Evolutionary conservation across 768 basidiomycete genomes (phyloP).

Genomic region (Hysterangium stoloniferum): DNA sequence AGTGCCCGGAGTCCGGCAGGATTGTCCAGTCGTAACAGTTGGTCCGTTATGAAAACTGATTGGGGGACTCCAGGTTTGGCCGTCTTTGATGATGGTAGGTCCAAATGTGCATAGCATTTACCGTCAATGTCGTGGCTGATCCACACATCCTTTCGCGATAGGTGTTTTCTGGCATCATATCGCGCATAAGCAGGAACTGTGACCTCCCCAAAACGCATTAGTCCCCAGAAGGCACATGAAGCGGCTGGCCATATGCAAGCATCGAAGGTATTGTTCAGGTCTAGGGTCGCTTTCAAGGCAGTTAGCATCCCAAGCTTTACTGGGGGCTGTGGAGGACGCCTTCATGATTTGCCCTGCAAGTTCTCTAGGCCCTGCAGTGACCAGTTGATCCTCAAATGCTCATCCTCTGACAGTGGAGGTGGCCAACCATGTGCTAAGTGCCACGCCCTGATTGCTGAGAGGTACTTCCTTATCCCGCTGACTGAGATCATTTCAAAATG

Average conservation of each 20-base stretch:
- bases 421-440: constrained; percentile 34
- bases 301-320: constrained; percentile 27
- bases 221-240: too few species aligned
- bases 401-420: constrained; percentile 19
- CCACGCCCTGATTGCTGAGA: constrained; percentile 31
- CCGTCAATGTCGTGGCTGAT: constrained; percentile 21
- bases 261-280: constrained; percentile 27
- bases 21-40: too few species aligned
- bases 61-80: constrained; percentile 27
- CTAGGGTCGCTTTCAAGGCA: constrained; percentile 16
- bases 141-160: constrained; percentile 18
- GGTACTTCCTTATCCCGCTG: constrained; percentile 24
- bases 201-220: constrained; percentile 33
- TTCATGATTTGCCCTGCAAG: constrained; percentile 14
- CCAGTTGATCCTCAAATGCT: constrained; percentile 22
- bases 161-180: constrained; percentile 20
- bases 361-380: constrained; percentile 25
- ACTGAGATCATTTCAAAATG: constrained; percentile 28
- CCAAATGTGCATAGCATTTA: constrained; percentile 22
- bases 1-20: too few species aligned
- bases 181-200: constrained; percentile 18
- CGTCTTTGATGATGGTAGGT: constrained; percentile 31
- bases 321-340: constrained; percentile 23
- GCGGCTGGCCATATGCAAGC: constrained; percentile 33
- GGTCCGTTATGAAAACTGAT: constrained; percentile 20